Conservation (phyloP, 2,329 filamentous ascomycete species). For the Ceratocystis cacaofunesta region DNA sequence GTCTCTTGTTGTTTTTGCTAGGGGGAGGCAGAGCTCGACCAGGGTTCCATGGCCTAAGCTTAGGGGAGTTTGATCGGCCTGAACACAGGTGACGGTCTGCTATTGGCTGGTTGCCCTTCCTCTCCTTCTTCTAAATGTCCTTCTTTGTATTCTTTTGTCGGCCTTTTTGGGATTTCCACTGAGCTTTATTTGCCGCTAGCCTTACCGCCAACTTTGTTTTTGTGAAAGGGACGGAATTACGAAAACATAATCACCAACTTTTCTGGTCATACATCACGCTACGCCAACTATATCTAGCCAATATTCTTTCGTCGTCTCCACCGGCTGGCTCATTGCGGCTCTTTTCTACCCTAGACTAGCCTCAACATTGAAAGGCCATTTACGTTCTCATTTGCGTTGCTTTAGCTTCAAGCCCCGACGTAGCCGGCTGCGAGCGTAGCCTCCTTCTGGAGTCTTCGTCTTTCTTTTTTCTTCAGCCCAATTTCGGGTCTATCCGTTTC, state of each 20-base stretch:
- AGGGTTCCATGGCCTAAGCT: background rate
- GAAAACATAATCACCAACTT: background rate
- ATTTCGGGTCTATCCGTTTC: background rate
- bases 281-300: background rate
- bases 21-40: background rate
- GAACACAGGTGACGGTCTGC: background rate
- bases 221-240: background rate
- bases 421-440: conserved; percentile 1
- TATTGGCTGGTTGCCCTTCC: background rate
- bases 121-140: background rate
- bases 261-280: background rate
- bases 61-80: conserved; percentile 1
- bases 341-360: background rate
- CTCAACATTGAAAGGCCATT: background rate
- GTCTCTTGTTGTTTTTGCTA: background rate
- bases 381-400: background rate
- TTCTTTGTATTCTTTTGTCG: conserved; percentile 4
- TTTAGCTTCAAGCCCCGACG: conserved; percentile 2
- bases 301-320: background rate
- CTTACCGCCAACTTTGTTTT: background rate
- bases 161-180: background rate
- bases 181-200: conserved; percentile 5
- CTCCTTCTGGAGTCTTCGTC: conserved; percentile 4
- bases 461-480: background rate
- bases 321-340: background rate